phyloP scores from a whole-genome alignment of 225 moss, liverwort and hornwort species.

The Pseudisothecium myosuroides region DNA sequence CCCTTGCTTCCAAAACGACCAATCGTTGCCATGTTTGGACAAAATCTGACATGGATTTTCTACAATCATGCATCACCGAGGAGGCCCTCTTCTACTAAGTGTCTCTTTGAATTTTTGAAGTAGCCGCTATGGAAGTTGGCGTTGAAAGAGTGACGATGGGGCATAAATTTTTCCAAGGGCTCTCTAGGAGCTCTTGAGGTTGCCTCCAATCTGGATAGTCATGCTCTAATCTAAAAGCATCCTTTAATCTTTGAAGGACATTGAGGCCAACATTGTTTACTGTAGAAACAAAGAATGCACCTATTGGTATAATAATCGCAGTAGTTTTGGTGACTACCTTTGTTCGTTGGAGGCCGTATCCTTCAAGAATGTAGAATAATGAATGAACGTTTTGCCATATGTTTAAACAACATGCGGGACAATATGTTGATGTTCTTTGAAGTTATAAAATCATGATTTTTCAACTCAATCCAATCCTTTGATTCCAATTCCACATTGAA shows the following conservation, averaged over 20 bases:
- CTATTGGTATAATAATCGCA: no score
- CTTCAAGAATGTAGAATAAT: background rate
- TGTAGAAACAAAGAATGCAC: no score
- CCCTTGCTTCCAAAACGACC: accelerated
- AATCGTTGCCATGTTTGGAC: accelerated
- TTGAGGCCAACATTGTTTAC: no score
- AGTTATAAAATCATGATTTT: background rate
- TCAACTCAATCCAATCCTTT: background rate
- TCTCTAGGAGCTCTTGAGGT: accelerated
- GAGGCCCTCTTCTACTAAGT: background rate
- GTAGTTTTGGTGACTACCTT: no score
- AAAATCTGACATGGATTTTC: background rate
- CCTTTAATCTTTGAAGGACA: no score
- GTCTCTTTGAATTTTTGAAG: accelerated
- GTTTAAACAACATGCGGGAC: background rate
- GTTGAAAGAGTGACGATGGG: background rate
- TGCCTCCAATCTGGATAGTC: accelerated
- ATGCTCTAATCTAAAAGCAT: background rate
- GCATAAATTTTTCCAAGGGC: background rate
- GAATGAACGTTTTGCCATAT: background rate
- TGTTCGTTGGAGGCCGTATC: no score
- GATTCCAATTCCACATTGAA: background rate
- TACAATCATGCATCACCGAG: background rate
- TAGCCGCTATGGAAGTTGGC: accelerated
- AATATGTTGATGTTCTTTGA: background rate